Percentiles rank a stretch among this genome's conserved stretches.
These are phyloP conservation scores for Aquilaria sinensis DNA, from an alignment of 345 rosid species.

Conservation along the genomic window DNA sequence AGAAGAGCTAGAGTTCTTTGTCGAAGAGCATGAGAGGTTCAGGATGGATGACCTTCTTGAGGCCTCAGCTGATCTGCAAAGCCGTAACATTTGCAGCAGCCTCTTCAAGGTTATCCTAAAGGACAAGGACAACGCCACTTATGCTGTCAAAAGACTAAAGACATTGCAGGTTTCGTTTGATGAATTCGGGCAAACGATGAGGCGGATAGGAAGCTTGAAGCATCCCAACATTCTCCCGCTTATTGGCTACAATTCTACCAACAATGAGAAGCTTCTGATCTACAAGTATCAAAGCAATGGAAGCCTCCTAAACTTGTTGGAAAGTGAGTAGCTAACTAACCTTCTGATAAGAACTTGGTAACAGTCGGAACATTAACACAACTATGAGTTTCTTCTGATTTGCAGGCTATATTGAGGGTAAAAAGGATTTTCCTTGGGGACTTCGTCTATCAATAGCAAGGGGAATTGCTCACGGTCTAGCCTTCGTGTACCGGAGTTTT, in stretches of 20 bases:
- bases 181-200: slow-evolving; percentile 37
- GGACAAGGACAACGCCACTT: slow-evolving; percentile 24
- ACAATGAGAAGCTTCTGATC: slow-evolving; percentile 47
- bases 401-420: slow-evolving; percentile 44
- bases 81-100: slow-evolving; percentile 40
- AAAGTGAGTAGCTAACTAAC: slow-evolving; percentile 23
- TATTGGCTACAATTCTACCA: slow-evolving; percentile 36
- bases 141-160: slow-evolving; percentile 55
- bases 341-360: too few species aligned
- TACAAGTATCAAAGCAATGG: slow-evolving; percentile 54
- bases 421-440: slow-evolving; percentile 49
- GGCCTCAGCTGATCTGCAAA: slow-evolving; percentile 47
- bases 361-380: too few species aligned
- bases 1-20: slow-evolving; percentile 44
- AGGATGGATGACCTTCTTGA: slow-evolving; percentile 49
- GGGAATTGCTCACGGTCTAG: slow-evolving; percentile 48
- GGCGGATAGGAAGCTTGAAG: slow-evolving; percentile 40
- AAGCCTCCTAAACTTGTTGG: slow-evolving; percentile 38
- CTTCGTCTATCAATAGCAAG: slow-evolving; percentile 37
- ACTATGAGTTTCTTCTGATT: neutral
- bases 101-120: slow-evolving; percentile 41
- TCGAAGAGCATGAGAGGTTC: slow-evolving; percentile 40
- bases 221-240: slow-evolving; percentile 55
- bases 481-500: slow-evolving; percentile 36
- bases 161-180: slow-evolving; percentile 34